These are phyloP conservation scores for Populus alba DNA, from an alignment of 345 rosid genomes.

Conservation along the genomic window DNA sequence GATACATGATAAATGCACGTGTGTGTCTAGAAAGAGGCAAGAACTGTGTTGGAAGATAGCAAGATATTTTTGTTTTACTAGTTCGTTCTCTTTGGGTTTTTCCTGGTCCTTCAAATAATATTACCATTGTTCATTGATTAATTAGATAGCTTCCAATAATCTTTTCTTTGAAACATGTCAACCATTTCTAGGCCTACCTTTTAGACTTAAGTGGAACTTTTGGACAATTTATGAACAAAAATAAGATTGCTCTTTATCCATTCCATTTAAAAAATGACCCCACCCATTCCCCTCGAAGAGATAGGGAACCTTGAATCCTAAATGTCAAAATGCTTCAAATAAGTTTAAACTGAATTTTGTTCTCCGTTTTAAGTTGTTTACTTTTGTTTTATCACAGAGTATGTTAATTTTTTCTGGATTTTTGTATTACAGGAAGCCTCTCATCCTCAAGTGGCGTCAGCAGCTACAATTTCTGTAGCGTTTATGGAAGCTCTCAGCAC, in stretches of 20 bases:
- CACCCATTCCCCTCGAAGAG: neutral
- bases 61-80: too few species aligned
- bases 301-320: neutral
- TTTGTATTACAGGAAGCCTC: conserved; percentile 73
- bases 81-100: neutral
- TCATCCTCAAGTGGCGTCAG: conserved; percentile 88
- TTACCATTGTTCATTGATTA: neutral
- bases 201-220: neutral
- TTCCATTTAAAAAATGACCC: too few species aligned
- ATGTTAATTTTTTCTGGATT: conserved; percentile 10
- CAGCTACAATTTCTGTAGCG: conserved; percentile 92
- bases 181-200: neutral
- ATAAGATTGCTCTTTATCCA: neutral
- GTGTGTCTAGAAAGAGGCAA: too few species aligned
- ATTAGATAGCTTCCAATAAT: neutral
- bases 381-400: neutral
- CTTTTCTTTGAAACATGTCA: neutral
- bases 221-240: neutral
- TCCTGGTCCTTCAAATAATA: neutral
- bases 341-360: neutral
- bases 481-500: conserved; percentile 94
- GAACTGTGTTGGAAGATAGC: too few species aligned
- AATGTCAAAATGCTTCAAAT: neutral
- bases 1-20: too few species aligned
- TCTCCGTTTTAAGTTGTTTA: neutral